Percentiles rank a stretch among this genome's conserved stretches.
Conservation (phyloP, 805 yeast genomes). For the Metschnikowia cubensis region DNA sequence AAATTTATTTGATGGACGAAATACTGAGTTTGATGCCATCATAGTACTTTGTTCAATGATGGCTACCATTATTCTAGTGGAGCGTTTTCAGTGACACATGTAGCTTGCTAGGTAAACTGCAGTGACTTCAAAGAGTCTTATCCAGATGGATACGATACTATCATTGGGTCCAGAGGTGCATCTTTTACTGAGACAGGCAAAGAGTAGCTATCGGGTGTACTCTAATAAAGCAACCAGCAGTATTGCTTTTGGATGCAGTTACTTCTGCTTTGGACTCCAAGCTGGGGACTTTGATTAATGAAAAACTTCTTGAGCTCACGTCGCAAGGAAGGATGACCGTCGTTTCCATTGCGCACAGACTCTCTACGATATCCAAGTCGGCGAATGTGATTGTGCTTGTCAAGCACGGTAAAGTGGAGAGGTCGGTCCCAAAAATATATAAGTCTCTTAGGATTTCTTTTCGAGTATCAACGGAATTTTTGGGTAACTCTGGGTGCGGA, state of each 20-base stretch:
- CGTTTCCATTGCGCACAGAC: conserved; percentile 42
- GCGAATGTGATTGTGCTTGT: conserved; percentile 42
- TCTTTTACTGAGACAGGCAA: conserved; percentile 67
- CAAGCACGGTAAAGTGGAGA: conserved; percentile 38
- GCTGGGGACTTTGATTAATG: conserved; percentile 45
- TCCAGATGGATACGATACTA: conserved; percentile 59
- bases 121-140: conserved; percentile 54
- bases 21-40: no score
- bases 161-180: conserved; percentile 53
- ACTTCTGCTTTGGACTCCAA: conserved; percentile 58
- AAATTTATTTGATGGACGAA: no score
- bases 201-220: conserved; percentile 75
- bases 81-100: no score
- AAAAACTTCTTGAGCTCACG: conserved; percentile 36
- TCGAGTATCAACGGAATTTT: no score
- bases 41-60: no score
- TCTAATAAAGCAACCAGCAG: conserved; percentile 59
- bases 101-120: conserved; percentile 50
- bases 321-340: conserved; percentile 39
- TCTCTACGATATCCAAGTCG: conserved; percentile 43
- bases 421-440: no score
- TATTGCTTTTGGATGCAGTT: conserved; percentile 66
- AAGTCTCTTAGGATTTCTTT: no score
- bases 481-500: no score
- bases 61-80: no score